Base-by-base conservation (phyloP, 805 yeast species). In the Zygotorulaspora florentina region DNA sequence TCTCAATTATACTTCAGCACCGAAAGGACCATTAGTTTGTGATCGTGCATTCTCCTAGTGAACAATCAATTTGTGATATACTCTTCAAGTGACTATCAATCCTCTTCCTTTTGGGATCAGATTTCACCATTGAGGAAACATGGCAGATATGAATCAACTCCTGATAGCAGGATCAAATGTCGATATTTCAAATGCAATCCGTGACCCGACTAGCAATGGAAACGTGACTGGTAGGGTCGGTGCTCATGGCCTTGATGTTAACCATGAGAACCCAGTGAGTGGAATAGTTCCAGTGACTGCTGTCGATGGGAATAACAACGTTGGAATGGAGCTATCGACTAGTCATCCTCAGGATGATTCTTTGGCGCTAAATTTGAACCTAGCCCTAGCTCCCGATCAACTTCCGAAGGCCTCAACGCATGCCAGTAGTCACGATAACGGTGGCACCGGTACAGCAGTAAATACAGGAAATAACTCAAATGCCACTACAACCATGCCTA, bases 401-500 rank as follows among this genome's bases (percentile, higher is more conserved):
- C 35, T 45, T 15, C 26, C 42, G 5, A 47, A 43, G 29, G 35
- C 29, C 15, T 15, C 39, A 12, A 30, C 23, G 12, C n/a, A 41
- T 30, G 17, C 35, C 6, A 38, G 12, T 3, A 43, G 18, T 27
- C 35, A 39, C 5, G 13, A 13, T 6, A 35, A 33, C 15, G 13
- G 8, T 29, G 26, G 44, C 11, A 30, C 30, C 9, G 33, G 42
- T 17, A 30, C 42, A 11, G 29, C 40, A 17, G 39, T 25, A n/a
- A 18, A 18, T 12, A 40, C 50, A 5, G 43, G 41, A 13, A 31
- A 43, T 11, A 34, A 37, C 28, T 37, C 53, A 9, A 48, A 45
- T 20, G 41, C 13, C 34, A 43, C 39, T 26, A 42, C 43, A 16
- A 42, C 48, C 28, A 27, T 50, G 23, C 48, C 54, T 15, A 48